Percentiles rank a stretch among this genome's conserved stretches.
Evolutionary conservation across 2,329 filamentous ascomycete species (phyloP).

Genomic region (Aspergillus texensis): DNA sequence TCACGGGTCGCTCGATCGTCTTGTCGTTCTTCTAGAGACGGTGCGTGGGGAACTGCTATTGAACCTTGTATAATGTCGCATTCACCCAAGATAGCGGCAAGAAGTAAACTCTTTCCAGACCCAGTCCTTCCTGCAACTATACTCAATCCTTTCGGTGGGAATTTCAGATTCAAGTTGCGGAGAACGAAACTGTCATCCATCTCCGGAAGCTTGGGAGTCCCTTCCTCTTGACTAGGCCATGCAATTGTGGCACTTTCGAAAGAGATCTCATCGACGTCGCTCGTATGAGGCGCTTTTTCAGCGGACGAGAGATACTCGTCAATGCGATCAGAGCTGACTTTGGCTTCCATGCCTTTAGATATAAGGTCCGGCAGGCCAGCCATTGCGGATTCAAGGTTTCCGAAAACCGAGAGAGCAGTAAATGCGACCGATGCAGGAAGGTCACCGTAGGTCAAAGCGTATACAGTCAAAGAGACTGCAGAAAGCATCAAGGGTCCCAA

Average conservation of each 20-base stretch:
- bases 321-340: constrained; percentile 72
- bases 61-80: constrained; percentile 67
- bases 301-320: constrained; percentile 70
- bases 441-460: constrained; percentile 64
- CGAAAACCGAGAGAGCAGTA: constrained; percentile 73
- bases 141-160: constrained; percentile 71
- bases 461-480: constrained; percentile 69
- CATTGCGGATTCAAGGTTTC: constrained; percentile 70
- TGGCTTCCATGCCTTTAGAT: constrained; percentile 70
- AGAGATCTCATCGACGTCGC: constrained; percentile 60
- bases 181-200: constrained; percentile 57
- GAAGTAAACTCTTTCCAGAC: constrained; percentile 73
- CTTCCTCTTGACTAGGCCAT: constrained; percentile 69
- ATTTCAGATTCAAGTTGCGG: constrained; percentile 65
- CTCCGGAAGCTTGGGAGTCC: constrained; percentile 39
- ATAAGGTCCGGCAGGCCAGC: constrained; percentile 73
- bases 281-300: constrained; percentile 59
- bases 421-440: constrained; percentile 76
- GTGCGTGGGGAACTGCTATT: constrained; percentile 55
- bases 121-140: constrained; percentile 77
- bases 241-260: constrained; percentile 71
- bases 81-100: constrained; percentile 74
- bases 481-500: constrained; percentile 72
- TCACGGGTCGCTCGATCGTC: constrained; percentile 63
- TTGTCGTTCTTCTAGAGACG: constrained; percentile 58